Percentiles rank a stretch among this genome's conserved stretches.
phyloP scores from a whole-genome alignment of 148 eudicot genomes.

The Rhododendron ferrugineum region DNA sequence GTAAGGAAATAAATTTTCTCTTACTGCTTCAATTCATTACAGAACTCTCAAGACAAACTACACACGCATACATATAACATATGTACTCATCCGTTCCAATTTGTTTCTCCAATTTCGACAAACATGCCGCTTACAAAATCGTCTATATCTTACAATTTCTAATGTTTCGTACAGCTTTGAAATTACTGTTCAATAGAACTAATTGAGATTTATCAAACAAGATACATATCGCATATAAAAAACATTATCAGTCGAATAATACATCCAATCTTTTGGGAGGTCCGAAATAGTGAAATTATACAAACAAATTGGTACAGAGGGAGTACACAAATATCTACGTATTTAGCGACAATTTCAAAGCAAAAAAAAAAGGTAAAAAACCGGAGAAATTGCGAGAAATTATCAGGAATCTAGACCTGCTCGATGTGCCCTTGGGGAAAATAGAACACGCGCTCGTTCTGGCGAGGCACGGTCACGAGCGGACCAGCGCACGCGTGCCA shows the following conservation, averaged over 20 bases:
- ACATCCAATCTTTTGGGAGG: no score
- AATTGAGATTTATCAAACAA: no score
- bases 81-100: not conserved
- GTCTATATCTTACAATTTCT: not conserved
- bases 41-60: not conserved
- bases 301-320: not conserved
- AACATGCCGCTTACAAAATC: not conserved
- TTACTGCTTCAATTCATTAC: not conserved
- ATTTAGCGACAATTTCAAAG: not conserved
- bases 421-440: conserved; percentile 99
- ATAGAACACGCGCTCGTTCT: conserved; percentile 70
- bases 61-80: not conserved
- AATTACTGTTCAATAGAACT: no score
- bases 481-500: conserved; percentile 99
- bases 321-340: not conserved
- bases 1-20: not conserved
- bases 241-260: not conserved
- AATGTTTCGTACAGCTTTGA: not conserved
- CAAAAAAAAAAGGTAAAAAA: not conserved
- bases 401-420: conserved; percentile 46
- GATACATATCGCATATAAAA: not conserved
- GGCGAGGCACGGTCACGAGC: conserved; percentile 78
- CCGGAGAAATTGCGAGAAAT: not conserved
- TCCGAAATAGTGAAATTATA: not conserved
- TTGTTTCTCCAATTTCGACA: not conserved